These are phyloP conservation scores for Lachnellula willkommii DNA, from an alignment of 2,329 filamentous ascomycete genomes.

Conservation along the genomic window DNA sequence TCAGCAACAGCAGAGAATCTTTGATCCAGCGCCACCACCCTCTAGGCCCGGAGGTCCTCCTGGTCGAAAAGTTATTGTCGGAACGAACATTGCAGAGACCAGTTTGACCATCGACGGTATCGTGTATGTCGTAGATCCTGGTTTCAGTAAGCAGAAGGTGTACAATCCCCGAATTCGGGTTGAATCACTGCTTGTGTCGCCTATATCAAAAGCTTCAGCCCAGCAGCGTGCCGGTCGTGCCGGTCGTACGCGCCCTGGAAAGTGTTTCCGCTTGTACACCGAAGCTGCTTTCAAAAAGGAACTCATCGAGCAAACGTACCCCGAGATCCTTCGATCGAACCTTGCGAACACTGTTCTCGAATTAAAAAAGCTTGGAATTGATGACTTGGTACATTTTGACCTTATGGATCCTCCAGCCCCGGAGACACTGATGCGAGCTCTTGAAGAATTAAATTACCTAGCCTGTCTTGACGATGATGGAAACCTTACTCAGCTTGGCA, in stretches of 20 bases:
- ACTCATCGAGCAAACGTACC: slow-evolving; percentile 94
- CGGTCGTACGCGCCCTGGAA: slow-evolving; percentile 95
- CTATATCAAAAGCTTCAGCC: slow-evolving; percentile 95
- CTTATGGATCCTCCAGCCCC: slow-evolving; percentile 97
- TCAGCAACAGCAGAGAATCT: slow-evolving; percentile 89
- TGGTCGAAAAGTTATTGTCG: slow-evolving; percentile 89
- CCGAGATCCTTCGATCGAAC: slow-evolving; percentile 92
- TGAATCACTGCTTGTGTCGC: slow-evolving; percentile 93
- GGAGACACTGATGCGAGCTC: slow-evolving; percentile 94
- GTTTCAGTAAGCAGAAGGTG: slow-evolving; percentile 99
- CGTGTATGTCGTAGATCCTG: slow-evolving; percentile 97
- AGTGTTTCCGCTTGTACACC: slow-evolving; percentile 96
- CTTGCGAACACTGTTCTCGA: slow-evolving; percentile 92
- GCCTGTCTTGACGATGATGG: slow-evolving; percentile 96
- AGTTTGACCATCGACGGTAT: slow-evolving; percentile 97
- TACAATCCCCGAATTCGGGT: slow-evolving; percentile 97
- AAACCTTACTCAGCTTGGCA: slow-evolving; percentile 79
- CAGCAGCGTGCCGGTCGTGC: slow-evolving; percentile 98
- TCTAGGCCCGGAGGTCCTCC: slow-evolving; percentile 70
- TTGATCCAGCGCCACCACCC: slow-evolving; percentile 77
- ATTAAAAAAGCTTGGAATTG: slow-evolving; percentile 92
- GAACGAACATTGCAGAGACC: slow-evolving; percentile 97
- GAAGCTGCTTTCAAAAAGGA: slow-evolving; percentile 96
- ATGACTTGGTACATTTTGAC: slow-evolving; percentile 96
- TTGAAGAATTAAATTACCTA: slow-evolving; percentile 96